Percentiles rank a stretch among this genome's conserved stretches.
These are phyloP conservation scores for Carex myosuroides DNA, from an alignment of 176 grass and related monocot genomes.

Conservation along the genomic window DNA sequence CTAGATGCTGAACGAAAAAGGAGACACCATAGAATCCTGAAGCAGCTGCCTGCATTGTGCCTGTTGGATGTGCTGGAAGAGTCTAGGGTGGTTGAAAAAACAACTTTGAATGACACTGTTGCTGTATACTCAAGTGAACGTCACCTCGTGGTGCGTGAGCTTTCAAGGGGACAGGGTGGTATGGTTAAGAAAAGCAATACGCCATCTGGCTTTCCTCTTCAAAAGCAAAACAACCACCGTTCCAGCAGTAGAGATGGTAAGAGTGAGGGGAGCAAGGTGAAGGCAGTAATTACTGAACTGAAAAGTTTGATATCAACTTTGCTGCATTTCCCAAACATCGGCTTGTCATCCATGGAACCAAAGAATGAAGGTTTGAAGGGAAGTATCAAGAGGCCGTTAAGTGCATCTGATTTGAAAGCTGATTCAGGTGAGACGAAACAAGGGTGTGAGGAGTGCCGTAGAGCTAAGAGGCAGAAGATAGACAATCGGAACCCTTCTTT, in stretches of 20 bases:
- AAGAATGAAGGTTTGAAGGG: constrained; percentile 41
- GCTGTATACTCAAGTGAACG: constrained; percentile 81
- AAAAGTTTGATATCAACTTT: constrained; percentile 64
- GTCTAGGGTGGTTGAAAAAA: constrained; percentile 40
- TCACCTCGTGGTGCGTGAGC: constrained; percentile 70
- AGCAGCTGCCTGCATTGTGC: constrained; percentile 73
- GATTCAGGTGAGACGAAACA: constrained; percentile 50
- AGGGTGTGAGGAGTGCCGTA: constrained; percentile 81
- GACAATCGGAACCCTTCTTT: constrained; percentile 45
- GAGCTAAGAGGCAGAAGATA: constrained; percentile 61
- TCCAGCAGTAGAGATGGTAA: constrained; percentile 39
- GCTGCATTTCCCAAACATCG: constrained; percentile 50
- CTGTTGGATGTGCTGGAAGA: constrained; percentile 82
- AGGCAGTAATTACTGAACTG: constrained; percentile 53
- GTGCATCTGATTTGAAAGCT: constrained; percentile 48
- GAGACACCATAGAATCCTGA: constrained; percentile 77
- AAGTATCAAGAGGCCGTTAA: constrained; percentile 47
- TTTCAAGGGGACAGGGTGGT: constrained; percentile 39
- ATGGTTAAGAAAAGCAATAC: constrained; percentile 29
- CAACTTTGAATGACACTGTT: constrained; percentile 51
- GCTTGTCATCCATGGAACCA: constrained; percentile 29
- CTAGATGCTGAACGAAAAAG: constrained; percentile 72
- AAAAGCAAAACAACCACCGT: constrained; percentile 36
- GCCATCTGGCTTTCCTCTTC: constrained; percentile 30
- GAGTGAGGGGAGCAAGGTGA: constrained; percentile 32